phyloP scores from a whole-genome alignment of 1,284 basidiomycete genomes.

The Rugosomyces carneus region DNA sequence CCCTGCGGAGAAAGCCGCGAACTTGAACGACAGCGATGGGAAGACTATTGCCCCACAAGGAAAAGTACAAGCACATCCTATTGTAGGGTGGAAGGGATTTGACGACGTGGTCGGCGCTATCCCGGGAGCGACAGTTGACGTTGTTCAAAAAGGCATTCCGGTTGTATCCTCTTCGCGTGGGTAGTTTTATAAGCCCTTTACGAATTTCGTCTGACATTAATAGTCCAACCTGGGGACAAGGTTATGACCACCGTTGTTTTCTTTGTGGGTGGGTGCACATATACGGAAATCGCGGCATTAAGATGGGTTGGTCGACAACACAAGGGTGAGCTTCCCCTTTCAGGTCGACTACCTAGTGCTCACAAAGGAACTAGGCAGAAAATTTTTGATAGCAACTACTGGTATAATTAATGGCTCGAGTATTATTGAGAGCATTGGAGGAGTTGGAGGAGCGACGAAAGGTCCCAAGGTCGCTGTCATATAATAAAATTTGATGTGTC shows the following conservation, averaged over 20 bases:
- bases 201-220: conserved; percentile 2
- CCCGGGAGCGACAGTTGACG: conserved; percentile 84
- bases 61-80: conserved; percentile 77
- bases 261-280: conserved; percentile 98
- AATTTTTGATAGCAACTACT: conserved; percentile 85
- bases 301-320: conserved; percentile 86
- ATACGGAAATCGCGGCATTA: conserved; percentile 92
- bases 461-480: conserved; percentile 28
- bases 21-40: conserved; percentile 31
- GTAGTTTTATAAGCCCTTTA: conserved; percentile 16
- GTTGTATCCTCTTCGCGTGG: conserved; percentile 38
- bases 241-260: conserved; percentile 87
- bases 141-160: conserved; percentile 48
- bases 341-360: conserved; percentile 8
- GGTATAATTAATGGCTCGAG: conserved; percentile 77
- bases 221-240: conserved; percentile 42
- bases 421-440: conserved; percentile 64
- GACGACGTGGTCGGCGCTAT: conserved; percentile 82
- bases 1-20: conserved; percentile 45
- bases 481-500: conserved; percentile 12
- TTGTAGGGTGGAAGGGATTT: conserved; percentile 95
- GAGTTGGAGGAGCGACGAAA: conserved; percentile 31
- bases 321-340: conserved; percentile 45
- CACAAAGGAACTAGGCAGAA: conserved; percentile 49
- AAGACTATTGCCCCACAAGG: conserved; percentile 30